Percentiles rank a stretch among this genome's conserved stretches.
Evolutionary conservation across 2,329 filamentous ascomycete species (phyloP).

Genomic region (Albifimbria verrucaria): DNA sequence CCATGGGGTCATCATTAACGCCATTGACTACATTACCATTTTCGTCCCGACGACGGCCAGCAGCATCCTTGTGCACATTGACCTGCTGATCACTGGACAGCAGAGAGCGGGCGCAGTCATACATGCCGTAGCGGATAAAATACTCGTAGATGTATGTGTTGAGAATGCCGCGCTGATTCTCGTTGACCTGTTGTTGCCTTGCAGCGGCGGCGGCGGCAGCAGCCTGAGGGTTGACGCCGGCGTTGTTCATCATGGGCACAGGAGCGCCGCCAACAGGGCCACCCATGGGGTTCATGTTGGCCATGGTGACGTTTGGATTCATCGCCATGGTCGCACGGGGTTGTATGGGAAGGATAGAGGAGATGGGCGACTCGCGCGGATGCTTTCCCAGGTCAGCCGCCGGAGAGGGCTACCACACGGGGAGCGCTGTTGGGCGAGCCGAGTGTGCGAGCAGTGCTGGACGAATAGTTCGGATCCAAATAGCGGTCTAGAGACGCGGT

Average conservation of each 20-base stretch:
- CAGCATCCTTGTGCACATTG: slow-evolving; percentile 65
- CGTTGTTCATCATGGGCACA: slow-evolving; percentile 67
- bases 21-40: slow-evolving; percentile 68
- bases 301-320: slow-evolving; percentile 64
- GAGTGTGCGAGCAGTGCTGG: too few species aligned
- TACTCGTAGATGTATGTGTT: slow-evolving; percentile 93
- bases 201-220: slow-evolving; percentile 23
- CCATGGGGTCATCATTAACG: slow-evolving; percentile 71
- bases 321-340: slow-evolving; percentile 33
- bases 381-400: neutral
- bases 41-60: slow-evolving; percentile 63
- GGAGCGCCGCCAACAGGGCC: slow-evolving; percentile 59
- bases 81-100: slow-evolving; percentile 64
- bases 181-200: slow-evolving; percentile 39
- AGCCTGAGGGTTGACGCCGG: slow-evolving; percentile 33
- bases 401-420: neutral
- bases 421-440: neutral
- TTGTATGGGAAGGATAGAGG: slow-evolving; percentile 13
- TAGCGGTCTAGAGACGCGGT: too few species aligned
- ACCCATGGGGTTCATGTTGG: slow-evolving; percentile 66
- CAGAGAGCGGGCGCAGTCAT: slow-evolving; percentile 75
- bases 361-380: slow-evolving; percentile 14
- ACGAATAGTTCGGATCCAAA: too few species aligned
- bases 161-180: slow-evolving; percentile 54
- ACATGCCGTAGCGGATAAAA: slow-evolving; percentile 82